These are phyloP conservation scores for Acacia concinna DNA, from an alignment of 331 rosid species.

Conservation along the genomic window DNA sequence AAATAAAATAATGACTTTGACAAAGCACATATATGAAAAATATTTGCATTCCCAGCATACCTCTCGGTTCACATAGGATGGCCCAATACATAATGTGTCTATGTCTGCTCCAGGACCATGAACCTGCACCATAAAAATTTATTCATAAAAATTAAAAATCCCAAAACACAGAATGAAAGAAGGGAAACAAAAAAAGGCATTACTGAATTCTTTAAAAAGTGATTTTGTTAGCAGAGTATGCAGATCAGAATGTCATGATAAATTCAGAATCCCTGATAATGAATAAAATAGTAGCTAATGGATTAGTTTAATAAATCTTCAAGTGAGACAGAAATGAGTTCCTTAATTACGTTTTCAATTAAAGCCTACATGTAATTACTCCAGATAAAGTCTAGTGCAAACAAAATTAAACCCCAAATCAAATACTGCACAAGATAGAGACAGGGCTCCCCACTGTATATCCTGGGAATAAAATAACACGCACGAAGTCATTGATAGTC, in stretches of 20 bases:
- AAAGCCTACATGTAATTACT: background rate
- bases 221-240: background rate
- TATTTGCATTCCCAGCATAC: conserved; percentile 31
- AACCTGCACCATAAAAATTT: conserved; percentile 47
- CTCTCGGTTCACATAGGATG: conserved; percentile 80
- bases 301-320: background rate
- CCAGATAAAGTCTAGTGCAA: background rate
- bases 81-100: conserved; percentile 81
- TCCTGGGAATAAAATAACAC: background rate
- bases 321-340: background rate
- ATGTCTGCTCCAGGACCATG: conserved; percentile 86
- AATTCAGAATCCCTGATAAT: background rate
- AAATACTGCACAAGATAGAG: background rate
- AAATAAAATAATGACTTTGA: background rate
- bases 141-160: background rate
- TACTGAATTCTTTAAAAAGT: background rate
- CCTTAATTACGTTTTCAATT: background rate
- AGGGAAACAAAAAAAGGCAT: background rate
- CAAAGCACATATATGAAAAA: background rate
- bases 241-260: background rate
- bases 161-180: background rate
- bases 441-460: background rate
- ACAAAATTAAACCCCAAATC: background rate
- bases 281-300: background rate
- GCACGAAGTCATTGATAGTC: background rate